These are phyloP conservation scores for Alternaria tenuissima DNA, from an alignment of 2,329 filamentous ascomycete genomes.

Conservation along the genomic window DNA sequence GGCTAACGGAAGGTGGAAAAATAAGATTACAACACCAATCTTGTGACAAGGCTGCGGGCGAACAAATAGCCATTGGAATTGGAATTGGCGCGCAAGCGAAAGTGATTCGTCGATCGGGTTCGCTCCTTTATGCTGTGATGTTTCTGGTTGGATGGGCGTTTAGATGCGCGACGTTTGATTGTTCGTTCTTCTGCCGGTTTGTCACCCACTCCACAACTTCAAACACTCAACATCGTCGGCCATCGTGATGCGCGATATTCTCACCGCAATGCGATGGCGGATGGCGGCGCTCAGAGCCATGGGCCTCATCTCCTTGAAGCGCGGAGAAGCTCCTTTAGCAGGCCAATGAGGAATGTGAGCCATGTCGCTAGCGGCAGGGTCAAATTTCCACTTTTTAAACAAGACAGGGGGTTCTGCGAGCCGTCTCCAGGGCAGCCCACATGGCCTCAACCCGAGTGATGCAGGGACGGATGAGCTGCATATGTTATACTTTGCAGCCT, in stretches of 20 bases:
- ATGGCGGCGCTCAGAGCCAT: constrained; percentile 13
- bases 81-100: constrained; percentile 18
- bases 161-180: constrained; percentile 9
- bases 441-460: constrained; percentile 9
- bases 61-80: constrained; percentile 23
- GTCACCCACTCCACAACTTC: background rate
- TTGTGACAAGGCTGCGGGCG: constrained; percentile 13
- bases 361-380: constrained; percentile 13
- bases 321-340: constrained; percentile 29
- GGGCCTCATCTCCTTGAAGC: constrained; percentile 33
- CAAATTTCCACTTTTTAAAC: constrained; percentile 49
- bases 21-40: constrained; percentile 24
- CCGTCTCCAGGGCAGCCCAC: constrained; percentile 16
- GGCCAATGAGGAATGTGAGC: constrained; percentile 32
- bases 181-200: constrained; percentile 5
- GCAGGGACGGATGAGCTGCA: constrained; percentile 20
- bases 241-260: constrained; percentile 6
- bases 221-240: background rate
- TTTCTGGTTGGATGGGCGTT: constrained; percentile 7
- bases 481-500: constrained; percentile 19
- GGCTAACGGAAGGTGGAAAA: constrained; percentile 25
- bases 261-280: constrained; percentile 8
- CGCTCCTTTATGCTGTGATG: constrained; percentile 7
- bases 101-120: constrained; percentile 17
- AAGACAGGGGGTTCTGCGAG: constrained; percentile 27